These are phyloP conservation scores for Pythium aquatile DNA, from an alignment of 352 stramenopile species.

Conservation along the genomic window DNA sequence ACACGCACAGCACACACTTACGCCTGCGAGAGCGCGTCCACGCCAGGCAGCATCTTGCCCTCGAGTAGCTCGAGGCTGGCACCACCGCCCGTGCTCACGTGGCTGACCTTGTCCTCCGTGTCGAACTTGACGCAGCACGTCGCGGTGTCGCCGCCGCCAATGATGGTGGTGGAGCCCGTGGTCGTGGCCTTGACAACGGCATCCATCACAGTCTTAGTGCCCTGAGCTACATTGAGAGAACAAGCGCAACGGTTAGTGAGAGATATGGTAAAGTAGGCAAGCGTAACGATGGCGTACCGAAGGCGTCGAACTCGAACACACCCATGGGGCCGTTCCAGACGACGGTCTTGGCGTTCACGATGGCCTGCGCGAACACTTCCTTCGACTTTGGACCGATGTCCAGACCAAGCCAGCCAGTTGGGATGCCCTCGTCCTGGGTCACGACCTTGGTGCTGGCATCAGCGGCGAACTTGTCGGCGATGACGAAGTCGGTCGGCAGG, in stretches of 20 bases:
- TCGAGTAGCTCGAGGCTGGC: conserved; percentile 97
- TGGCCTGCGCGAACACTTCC: conserved; percentile 74
- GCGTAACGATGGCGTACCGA: conserved; percentile 56
- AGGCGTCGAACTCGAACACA: conserved; percentile 99
- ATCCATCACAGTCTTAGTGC: conserved; percentile 96
- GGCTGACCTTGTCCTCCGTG: conserved; percentile 89
- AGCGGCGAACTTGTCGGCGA: conserved; percentile 96
- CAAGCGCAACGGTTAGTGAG: conserved; percentile 4
- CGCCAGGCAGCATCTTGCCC: conserved; percentile 98
- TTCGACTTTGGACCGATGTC: conserved; percentile 96
- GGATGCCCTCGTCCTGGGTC: conserved; percentile 92
- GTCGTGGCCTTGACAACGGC: conserved; percentile 95
- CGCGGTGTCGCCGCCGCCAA: conserved; percentile 97
- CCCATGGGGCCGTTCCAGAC: conserved; percentile 99
- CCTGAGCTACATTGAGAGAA: conserved; percentile 39
- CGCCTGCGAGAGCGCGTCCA: conserved; percentile 91
- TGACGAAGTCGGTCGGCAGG: conserved; percentile 97
- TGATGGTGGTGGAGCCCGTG: conserved; percentile 95
- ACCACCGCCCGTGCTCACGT: conserved; percentile 93
- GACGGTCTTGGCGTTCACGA: conserved; percentile 92
- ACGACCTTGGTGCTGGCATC: conserved; percentile 93
- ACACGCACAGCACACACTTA: conserved; percentile 35
- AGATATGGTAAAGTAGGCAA: background rate
- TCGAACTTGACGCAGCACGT: conserved; percentile 88
- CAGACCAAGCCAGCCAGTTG: conserved; percentile 96